These are phyloP conservation scores for Colletotrichum eremochloae DNA, from an alignment of 2,329 filamentous ascomycete genomes.

Conservation along the genomic window DNA sequence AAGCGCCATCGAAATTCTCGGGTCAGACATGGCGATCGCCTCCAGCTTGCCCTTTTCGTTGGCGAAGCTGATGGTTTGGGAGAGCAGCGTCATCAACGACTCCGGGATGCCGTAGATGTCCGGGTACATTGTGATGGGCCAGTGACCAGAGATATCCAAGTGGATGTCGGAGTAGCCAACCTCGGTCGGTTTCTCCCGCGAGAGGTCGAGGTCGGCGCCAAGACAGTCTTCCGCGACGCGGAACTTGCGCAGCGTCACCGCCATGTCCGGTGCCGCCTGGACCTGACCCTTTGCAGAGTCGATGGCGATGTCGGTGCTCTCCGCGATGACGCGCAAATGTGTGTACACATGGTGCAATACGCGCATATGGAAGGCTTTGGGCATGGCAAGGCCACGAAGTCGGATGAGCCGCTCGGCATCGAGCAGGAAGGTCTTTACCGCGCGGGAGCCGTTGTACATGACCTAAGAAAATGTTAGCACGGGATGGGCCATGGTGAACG, in stretches of 20 bases:
- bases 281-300: conserved; percentile 10
- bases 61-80: conserved; percentile 57
- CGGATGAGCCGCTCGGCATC: conserved; percentile 60
- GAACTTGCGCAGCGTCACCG: conserved; percentile 46
- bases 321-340: conserved; percentile 59
- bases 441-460: conserved; percentile 35
- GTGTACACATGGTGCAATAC: conserved; percentile 63
- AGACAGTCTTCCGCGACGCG: conserved; percentile 47
- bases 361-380: conserved; percentile 57
- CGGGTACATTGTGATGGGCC: conserved; percentile 57
- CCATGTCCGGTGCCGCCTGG: conserved; percentile 28
- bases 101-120: conserved; percentile 61
- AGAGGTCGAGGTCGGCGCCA: conserved; percentile 46
- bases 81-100: conserved; percentile 55
- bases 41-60: conserved; percentile 56
- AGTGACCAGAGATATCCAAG: conserved; percentile 55
- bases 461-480: neutral
- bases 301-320: conserved; percentile 50
- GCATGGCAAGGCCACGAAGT: conserved; percentile 52
- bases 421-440: conserved; percentile 47
- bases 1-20: conserved; percentile 46
- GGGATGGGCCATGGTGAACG: neutral
- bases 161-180: conserved; percentile 60
- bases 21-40: conserved; percentile 44
- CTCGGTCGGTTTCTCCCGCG: conserved; percentile 50